Evolutionary conservation across 2,329 filamentous ascomycete genomes (phyloP).

Genomic region (Arthrinium puccinioides): DNA sequence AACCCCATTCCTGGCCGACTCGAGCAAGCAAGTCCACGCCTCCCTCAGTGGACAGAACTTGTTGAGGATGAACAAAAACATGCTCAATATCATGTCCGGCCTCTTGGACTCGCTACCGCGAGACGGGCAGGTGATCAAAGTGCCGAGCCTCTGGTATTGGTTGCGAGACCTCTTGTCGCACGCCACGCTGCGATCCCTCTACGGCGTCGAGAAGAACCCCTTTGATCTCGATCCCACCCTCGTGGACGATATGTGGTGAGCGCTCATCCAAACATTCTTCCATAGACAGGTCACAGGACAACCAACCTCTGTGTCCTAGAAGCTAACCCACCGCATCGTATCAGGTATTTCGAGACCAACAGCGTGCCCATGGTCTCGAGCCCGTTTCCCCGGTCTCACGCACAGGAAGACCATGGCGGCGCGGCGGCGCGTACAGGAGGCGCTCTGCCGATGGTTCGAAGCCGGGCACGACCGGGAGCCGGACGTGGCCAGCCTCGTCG

Average conservation of each 20-base stretch:
- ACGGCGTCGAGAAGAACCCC: slow-evolving; percentile 32
- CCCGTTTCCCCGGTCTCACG: slow-evolving; percentile 20
- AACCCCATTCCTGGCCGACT: slow-evolving; percentile 13
- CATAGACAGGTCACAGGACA: too few relatives aligned
- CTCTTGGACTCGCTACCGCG: slow-evolving; percentile 16
- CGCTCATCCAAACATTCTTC: slow-evolving; percentile 2
- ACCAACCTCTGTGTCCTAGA: slow-evolving; percentile 3
- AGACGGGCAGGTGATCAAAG: slow-evolving; percentile 13
- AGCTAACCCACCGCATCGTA: not conserved
- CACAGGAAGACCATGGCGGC: slow-evolving; percentile 22
- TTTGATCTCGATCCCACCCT: slow-evolving; percentile 25
- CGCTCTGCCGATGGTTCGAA: slow-evolving; percentile 24
- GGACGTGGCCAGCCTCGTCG: slow-evolving; percentile 18
- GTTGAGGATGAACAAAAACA: slow-evolving; percentile 24
- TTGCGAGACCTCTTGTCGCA: slow-evolving; percentile 27
- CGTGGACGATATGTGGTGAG: slow-evolving; percentile 31
- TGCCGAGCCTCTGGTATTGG: slow-evolving; percentile 31
- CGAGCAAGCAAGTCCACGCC: slow-evolving; percentile 23
- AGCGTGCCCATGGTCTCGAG: slow-evolving; percentile 21
- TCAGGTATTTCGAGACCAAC: slow-evolving; percentile 22
- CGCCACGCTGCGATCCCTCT: slow-evolving; percentile 31
- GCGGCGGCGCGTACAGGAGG: slow-evolving; percentile 15
- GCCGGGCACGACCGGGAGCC: slow-evolving; percentile 16
- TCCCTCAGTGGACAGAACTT: slow-evolving; percentile 24
- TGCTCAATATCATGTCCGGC: slow-evolving; percentile 25